Evolutionary conservation across 2,329 filamentous ascomycete species (phyloP).

Genomic region (Fusarium dimerum): DNA sequence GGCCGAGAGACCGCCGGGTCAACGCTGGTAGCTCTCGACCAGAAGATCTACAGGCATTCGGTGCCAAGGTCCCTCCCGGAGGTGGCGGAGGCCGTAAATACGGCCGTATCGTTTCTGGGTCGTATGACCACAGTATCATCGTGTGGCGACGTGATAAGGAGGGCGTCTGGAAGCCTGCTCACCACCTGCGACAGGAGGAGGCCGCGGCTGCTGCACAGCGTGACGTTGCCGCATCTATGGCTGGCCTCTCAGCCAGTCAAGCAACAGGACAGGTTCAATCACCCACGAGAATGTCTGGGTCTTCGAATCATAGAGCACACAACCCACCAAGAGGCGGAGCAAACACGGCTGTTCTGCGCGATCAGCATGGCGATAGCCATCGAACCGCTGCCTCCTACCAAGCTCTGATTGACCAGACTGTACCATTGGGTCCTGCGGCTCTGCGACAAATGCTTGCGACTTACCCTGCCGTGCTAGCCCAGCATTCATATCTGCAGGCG

Average conservation of each 20-base stretch:
- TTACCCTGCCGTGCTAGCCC: conserved; percentile 51
- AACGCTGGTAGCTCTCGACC: conserved; percentile 77
- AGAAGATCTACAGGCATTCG: conserved; percentile 75
- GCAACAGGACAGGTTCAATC: conserved; percentile 12
- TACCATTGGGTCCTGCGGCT: conserved; percentile 51
- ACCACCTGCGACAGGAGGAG: conserved; percentile 74
- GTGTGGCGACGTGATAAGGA: conserved; percentile 89
- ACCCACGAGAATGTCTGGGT: conserved; percentile 2
- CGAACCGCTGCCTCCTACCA: conserved; percentile 46
- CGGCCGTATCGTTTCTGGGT: conserved; percentile 94
- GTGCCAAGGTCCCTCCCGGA: conserved; percentile 85
- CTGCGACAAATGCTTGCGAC: conserved; percentile 47
- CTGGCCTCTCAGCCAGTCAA: conserved; percentile 5
- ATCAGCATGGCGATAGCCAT: conserved; percentile 26
- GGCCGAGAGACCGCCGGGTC: conserved; percentile 43
- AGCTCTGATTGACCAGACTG: conserved; percentile 53
- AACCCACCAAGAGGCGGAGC: conserved; percentile 12
- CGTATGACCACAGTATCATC: conserved; percentile 93
- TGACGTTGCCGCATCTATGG: conserved; percentile 17
- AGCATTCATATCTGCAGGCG: conserved; percentile 49
- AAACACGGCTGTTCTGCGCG: conserved; percentile 16
- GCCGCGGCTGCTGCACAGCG: conserved; percentile 55
- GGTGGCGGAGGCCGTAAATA: conserved; percentile 88
- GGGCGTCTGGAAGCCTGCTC: conserved; percentile 79
- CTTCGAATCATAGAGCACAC: conserved; percentile 6